These are phyloP conservation scores for Davidsoniella eucalypti DNA, from an alignment of 2,329 filamentous ascomycete genomes.

Conservation along the genomic window DNA sequence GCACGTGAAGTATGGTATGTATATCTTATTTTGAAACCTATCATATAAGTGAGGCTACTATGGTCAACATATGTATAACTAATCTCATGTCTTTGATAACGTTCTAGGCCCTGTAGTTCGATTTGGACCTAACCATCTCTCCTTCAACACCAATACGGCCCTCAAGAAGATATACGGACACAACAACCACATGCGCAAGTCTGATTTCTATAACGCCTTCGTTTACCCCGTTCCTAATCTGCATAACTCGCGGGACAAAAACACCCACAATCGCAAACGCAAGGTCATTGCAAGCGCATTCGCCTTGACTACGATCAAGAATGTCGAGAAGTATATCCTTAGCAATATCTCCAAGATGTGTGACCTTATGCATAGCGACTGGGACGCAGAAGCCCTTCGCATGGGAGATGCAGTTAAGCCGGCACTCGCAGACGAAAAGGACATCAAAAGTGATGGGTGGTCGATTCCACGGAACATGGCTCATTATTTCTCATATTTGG, in stretches of 20 bases:
- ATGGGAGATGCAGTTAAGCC: background rate
- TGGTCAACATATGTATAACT: background rate
- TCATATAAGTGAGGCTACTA: no score
- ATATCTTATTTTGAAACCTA: background rate
- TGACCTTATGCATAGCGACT: constrained; percentile 31
- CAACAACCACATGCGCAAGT: constrained; percentile 44
- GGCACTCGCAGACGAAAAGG: constrained; percentile 26
- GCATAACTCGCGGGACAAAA: constrained; percentile 54
- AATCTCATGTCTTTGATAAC: background rate
- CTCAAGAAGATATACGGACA: constrained; percentile 52
- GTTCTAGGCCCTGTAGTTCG: constrained; percentile 48
- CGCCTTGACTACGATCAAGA: constrained; percentile 46
- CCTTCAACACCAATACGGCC: constrained; percentile 56
- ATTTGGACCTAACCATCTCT: constrained; percentile 61
- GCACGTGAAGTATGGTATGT: constrained; percentile 53
- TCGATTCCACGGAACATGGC: constrained; percentile 43
- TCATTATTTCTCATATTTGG: constrained; percentile 44
- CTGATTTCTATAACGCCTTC: constrained; percentile 58
- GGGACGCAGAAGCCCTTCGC: constrained; percentile 18
- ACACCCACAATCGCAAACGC: constrained; percentile 52
- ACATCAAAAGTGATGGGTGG: constrained; percentile 25
- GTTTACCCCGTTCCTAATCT: constrained; percentile 56
- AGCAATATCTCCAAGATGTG: constrained; percentile 52
- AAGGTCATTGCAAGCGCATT: constrained; percentile 58
- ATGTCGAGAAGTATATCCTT: constrained; percentile 52